phyloP scores from a whole-genome alignment of 768 basidiomycete species.

The Collybia sordida region DNA sequence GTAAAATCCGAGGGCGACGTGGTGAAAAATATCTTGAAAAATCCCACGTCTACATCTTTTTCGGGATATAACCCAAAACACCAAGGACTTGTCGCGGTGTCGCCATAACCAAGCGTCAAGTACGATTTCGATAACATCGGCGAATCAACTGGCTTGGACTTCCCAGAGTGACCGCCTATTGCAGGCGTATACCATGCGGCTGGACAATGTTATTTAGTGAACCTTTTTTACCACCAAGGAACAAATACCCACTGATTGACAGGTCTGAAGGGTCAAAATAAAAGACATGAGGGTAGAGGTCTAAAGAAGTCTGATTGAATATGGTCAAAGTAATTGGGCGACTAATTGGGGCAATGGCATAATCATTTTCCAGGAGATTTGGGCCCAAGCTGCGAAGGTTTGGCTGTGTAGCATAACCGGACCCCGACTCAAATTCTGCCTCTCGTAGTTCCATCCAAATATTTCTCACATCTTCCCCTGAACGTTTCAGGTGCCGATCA shows the following conservation, averaged over 20 bases:
- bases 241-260: conserved; percentile 10
- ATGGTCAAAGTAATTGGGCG: conserved; percentile 9
- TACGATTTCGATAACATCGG: not conserved
- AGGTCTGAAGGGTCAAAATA: conserved; percentile 16
- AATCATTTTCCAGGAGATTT: not conserved
- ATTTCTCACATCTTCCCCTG: not conserved
- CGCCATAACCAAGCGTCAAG: conserved; percentile 32
- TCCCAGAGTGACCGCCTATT: not conserved
- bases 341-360: not conserved
- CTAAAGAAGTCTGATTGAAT: conserved; percentile 4
- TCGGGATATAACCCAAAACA: conserved; percentile 16
- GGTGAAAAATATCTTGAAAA: conserved; percentile 32
- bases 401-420: not conserved
- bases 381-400: not conserved
- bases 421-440: not conserved
- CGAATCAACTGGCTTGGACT: not conserved
- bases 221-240: not conserved
- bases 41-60: conserved; percentile 33
- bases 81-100: conserved; percentile 20
- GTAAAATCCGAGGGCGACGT: conserved; percentile 26
- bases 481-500: not conserved
- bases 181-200: conserved; percentile 2
- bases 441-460: conserved; percentile 4
- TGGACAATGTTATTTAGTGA: not conserved
- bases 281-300: conserved; percentile 16